These are phyloP conservation scores for Curvularia sp. DNA, from an alignment of 2,329 filamentous ascomycete species.

Conservation along the genomic window DNA sequence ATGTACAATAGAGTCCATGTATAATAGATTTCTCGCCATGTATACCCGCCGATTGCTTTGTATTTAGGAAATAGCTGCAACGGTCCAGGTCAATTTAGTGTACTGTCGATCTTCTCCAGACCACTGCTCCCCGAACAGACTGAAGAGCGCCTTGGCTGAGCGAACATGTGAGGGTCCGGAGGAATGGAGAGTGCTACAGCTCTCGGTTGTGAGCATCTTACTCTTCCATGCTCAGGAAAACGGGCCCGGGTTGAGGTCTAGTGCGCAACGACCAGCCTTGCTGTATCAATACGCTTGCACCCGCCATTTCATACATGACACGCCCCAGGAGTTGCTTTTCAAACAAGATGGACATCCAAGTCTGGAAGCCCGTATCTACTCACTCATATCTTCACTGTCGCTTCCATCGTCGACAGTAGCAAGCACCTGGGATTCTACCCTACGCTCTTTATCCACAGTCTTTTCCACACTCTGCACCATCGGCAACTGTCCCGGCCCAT, in stretches of 20 bases:
- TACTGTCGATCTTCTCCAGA: background rate
- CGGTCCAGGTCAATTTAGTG: background rate
- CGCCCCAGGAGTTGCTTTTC: background rate
- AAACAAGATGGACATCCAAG: background rate
- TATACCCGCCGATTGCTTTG: background rate
- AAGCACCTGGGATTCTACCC: conserved; percentile 26
- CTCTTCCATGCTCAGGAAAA: background rate
- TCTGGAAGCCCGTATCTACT: conserved; percentile 6
- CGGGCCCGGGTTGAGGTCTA: too few relatives aligned
- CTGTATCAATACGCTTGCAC: background rate
- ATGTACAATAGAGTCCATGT: conserved; percentile 15
- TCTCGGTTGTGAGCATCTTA: background rate
- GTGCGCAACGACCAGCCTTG: background rate
- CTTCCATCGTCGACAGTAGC: conserved; percentile 24
- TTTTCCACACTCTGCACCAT: conserved; percentile 35
- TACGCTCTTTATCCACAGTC: conserved; percentile 32
- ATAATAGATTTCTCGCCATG: background rate
- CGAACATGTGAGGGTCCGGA: background rate
- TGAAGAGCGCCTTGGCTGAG: background rate
- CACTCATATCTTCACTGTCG: conserved; percentile 35
- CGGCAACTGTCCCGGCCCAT: conserved; percentile 18
- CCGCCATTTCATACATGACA: background rate
- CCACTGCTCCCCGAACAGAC: background rate
- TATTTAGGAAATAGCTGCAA: background rate
- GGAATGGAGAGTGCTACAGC: background rate